Base-by-base conservation (phyloP, 192 early-diverging fungal species). In the Entomortierella beljakovae region DNA sequence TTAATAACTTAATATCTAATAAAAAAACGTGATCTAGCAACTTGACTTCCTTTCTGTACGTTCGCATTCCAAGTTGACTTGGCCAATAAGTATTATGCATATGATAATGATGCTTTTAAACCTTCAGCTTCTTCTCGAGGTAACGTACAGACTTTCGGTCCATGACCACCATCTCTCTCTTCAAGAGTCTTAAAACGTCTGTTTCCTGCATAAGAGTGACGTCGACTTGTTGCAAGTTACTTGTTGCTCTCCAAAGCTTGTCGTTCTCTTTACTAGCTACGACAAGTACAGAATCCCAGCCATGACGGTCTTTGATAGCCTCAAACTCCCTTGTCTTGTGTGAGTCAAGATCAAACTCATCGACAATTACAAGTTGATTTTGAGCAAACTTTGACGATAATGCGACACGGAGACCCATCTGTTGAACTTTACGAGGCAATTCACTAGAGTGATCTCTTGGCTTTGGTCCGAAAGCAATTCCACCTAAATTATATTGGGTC, bases 321-420 rank as follows among this genome's bases (percentile, higher is more conserved):
- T 64, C 48, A 22, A 90, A 73, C 18, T 92, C 88, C 51, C 81
- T 70, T 10, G 92, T 91, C 68, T 87, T 86, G 55, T 80, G 82
- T 20, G 86, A 85, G 34, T 85, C 80, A 29, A 90, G 31, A 7
- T 80, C 55, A 32, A 92, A 42, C 31, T 89, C 82, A 61, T 98
- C 94, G 0, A 97, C 95, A 63, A 99, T 81, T 2, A 92, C 70
- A 22, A 99, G 77, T 80, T 98, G 95, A 79, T 96, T 88, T 85
- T 97, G 96, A 23, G 86, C 83, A 79, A 90, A 97, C 81, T 99
- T 99, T 48, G 93, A 86, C 23, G 94, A 91, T 6, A 99, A 85
- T 4, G 94, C 96, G 26, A 90, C 83, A 18, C 95, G 90, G 49
- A 98, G 85, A 38, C 91, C 96, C 68, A 90, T 80, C 43, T 92